Base-by-base conservation (phyloP, 805 yeast species). In the Ogataea degrootiae region DNA sequence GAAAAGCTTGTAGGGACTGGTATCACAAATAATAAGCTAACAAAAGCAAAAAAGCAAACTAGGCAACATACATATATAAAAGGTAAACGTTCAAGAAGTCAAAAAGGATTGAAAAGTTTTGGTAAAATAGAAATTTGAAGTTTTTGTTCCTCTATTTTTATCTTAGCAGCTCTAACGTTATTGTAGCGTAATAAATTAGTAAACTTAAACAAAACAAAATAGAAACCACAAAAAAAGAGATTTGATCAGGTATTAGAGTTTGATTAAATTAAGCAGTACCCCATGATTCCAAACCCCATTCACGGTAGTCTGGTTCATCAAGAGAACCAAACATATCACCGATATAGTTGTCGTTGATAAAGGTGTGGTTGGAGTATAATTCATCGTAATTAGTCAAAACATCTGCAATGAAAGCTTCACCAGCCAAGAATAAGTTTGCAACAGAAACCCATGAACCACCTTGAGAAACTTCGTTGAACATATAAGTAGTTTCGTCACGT, bases 271-370 rank as follows among this genome's bases (percentile, higher is more conserved):
- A 46, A 23, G 48, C 48, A 15, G 42, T 42, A 42, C 58, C 60
- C 60, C 57, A 56, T 16, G 46, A 9, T 39, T 56, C 56, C n/a
- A 50, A 15, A 45, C 59, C 59, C 59, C 59, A 55, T 42, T 53
- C 55, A 44, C 59, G 49, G 44, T 38, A 15, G 9, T 50, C 15
- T 36, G 65, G 56, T 36, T 74, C 74, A 23, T 72, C 85, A 44
- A 82, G 70, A 39, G 83, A 71, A 43, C 78, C 82, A 50, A 72
- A 76, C 48, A 77, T 70, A 58, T 82, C 87, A 53, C 87, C 87
- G 45, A 80, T 69, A 61, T 80, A 82, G 68, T 80, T 80, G 41
- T 61, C 59, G 55, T 67, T 53, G 29, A 42, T 48, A 34, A 37
- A 74, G 14, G 65, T 52, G 42, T 66, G 63, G 35, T 49, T 57